These are phyloP conservation scores for Phallus indusiatus DNA, from an alignment of 768 basidiomycete species.

Conservation along the genomic window DNA sequence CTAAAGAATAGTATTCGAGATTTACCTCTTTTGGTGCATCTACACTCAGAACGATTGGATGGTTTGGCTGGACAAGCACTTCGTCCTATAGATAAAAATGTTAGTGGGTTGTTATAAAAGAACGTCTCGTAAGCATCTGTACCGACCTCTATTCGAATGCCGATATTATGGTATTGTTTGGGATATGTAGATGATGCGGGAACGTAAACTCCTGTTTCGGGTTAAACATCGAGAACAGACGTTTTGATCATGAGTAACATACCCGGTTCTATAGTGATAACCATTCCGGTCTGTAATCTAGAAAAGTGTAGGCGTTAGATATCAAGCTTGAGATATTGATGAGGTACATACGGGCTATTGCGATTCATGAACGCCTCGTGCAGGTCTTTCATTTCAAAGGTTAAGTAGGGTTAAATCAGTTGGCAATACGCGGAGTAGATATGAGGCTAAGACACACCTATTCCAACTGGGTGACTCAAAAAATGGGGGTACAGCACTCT, in stretches of 20 bases:
- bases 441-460: conserved; percentile 40
- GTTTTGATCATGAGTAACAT: background rate
- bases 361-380: conserved; percentile 74
- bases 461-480: conserved; percentile 85
- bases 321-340: background rate
- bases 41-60: conserved; percentile 56
- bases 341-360: conserved; percentile 35
- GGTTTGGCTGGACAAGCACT: conserved; percentile 53
- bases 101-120: conserved; percentile 9
- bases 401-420: background rate
- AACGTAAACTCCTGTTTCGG: conserved; percentile 65
- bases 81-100: conserved; percentile 43
- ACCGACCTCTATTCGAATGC: conserved; percentile 80
- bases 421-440: background rate
- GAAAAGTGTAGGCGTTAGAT: background rate
- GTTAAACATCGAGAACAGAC: background rate
- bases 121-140: background rate
- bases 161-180: conserved; percentile 80
- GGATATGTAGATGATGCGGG: conserved; percentile 75
- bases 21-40: conserved; percentile 79
- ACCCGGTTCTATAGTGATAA: conserved; percentile 89
- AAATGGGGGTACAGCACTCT: conserved; percentile 84
- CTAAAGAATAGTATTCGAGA: conserved; percentile 1
- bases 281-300: conserved; percentile 77
- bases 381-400: conserved; percentile 51